phyloP scores from a whole-genome alignment of 1,139 yeast genomes.

The Nematodospora anomalae region DNA sequence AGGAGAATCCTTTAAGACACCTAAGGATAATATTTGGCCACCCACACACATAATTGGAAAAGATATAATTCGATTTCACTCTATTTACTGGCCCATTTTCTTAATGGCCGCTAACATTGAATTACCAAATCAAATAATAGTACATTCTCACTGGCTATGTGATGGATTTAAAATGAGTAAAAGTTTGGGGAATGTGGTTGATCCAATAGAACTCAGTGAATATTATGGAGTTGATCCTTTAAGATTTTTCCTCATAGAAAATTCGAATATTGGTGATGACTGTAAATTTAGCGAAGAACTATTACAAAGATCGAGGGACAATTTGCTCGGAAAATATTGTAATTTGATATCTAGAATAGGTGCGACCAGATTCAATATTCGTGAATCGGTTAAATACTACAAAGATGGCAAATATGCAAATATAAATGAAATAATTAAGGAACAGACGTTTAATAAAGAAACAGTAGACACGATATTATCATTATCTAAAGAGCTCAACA shows the following conservation, averaged over 20 bases:
- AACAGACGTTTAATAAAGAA: constrained; percentile 16
- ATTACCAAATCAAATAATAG: constrained; percentile 72
- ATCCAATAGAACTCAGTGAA: constrained; percentile 65
- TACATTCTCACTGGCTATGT: constrained; percentile 93
- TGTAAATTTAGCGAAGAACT: constrained; percentile 71
- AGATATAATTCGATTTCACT: constrained; percentile 85
- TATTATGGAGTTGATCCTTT: constrained; percentile 72
- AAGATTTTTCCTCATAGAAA: constrained; percentile 73
- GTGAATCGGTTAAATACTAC: constrained; percentile 37
- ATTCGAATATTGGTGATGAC: constrained; percentile 74
- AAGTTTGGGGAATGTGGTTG: constrained; percentile 92
- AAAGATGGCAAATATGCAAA: constrained; percentile 22
- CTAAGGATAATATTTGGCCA: constrained; percentile 44
- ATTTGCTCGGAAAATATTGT: constrained; percentile 79
- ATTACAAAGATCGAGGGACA: constrained; percentile 57
- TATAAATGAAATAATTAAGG: constrained; percentile 25
- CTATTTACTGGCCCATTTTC: constrained; percentile 93
- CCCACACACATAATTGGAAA: constrained; percentile 87
- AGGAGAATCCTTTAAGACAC: constrained; percentile 11
- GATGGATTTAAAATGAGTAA: constrained; percentile 93
- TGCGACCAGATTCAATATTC: constrained; percentile 64
- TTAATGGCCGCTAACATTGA: constrained; percentile 77
- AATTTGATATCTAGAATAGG: constrained; percentile 75
- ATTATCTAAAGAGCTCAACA: constrained; percentile 20
- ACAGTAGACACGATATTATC: constrained; percentile 19